Percentiles rank a stretch among this genome's conserved stretches.
phyloP scores from a whole-genome alignment of 345 rosid species.

The Syzygium jambos region DNA sequence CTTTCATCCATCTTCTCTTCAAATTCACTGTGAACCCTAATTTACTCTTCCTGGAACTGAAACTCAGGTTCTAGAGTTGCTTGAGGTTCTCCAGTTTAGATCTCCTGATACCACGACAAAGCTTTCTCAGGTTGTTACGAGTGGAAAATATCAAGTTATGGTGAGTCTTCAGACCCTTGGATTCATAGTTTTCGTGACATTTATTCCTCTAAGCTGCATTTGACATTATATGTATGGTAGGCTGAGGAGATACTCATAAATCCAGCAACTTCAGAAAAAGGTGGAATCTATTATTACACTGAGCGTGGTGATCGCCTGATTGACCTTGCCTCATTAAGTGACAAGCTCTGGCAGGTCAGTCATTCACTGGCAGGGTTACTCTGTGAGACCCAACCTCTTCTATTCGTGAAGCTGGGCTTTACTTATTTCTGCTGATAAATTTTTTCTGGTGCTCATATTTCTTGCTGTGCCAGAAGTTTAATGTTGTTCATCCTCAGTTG shows the following conservation, averaged over 20 bases:
- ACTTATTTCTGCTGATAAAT: not conserved
- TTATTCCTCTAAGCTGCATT: not conserved
- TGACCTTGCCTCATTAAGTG: constrained; percentile 68
- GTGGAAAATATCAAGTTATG: constrained; percentile 56
- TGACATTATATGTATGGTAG: constrained; percentile 23
- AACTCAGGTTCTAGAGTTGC: constrained; percentile 72
- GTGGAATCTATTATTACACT: constrained; percentile 76
- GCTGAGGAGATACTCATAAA: constrained; percentile 74
- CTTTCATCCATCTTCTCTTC: not conserved
- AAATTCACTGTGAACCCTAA: not conserved
- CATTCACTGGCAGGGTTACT: not conserved
- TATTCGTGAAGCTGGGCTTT: not conserved
- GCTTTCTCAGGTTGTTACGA: constrained; percentile 62
- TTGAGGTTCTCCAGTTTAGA: constrained; percentile 80
- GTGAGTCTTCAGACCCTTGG: constrained; percentile 23
- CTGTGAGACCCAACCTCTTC: not conserved
- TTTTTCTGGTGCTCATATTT: constrained; percentile 5
- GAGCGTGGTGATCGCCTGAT: constrained; percentile 94
- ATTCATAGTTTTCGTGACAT: not conserved
- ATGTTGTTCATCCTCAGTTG: constrained; percentile 50
- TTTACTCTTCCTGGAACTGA: constrained; percentile 4
- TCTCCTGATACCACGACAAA: constrained; percentile 66
- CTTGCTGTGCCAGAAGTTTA: constrained; percentile 47
- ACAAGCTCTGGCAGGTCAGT: constrained; percentile 84
- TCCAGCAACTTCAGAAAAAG: constrained; percentile 60